Base-by-base conservation (phyloP, 768 basidiomycete species). In the Boletus rufocinnamomeus region DNA sequence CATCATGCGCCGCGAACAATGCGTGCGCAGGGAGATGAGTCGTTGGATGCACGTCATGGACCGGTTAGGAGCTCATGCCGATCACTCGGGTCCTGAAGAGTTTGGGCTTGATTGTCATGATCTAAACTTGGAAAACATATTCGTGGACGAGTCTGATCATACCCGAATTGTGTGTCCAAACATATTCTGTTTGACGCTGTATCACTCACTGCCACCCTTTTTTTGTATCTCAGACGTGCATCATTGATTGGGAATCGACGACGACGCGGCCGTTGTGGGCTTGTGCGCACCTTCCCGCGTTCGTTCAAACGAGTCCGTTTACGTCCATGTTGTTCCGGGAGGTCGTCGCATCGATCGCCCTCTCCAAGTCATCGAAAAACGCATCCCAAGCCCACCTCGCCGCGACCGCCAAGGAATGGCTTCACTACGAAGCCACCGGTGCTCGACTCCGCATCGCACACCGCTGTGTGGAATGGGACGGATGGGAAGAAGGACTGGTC, bases 201-300 rank as follows among this genome's bases (percentile, higher is more conserved):
- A 25, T 34, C 2, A 27, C 58, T 55, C 16, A 60, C 30, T 2
- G 30, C 50, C 7, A 32, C 21, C 8, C 27, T n/a, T 25, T 38
- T 27, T 34, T 23, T 7, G 4, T 34, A 40, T 3, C 54, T 11
- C 66, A 94, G 92, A 89, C 90, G 1, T 90, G 89, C 66, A 83
- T 94, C 57, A 93, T 94, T 43, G 92, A 94, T 65, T 93, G 90
- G 91, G 91, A 94, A 69, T 90, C 91, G 17, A 93, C 91, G n/a
- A 91, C 89, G 13, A 91, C 86, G 10, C 81, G 92, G 16, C 92
- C 91, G 5, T 80, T 94, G 21, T 93, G 91, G 91, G 87, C 88
- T 21, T 87, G 85, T 58, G 89, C 92, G 0, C 91, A 94, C 67
- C 78, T 92, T 3, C 91, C 91, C 0, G 82, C 88, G 0, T 91